These are phyloP conservation scores for Spongispora temasekensis DNA, from an alignment of 1,284 basidiomycete genomes.

Conservation along the genomic window DNA sequence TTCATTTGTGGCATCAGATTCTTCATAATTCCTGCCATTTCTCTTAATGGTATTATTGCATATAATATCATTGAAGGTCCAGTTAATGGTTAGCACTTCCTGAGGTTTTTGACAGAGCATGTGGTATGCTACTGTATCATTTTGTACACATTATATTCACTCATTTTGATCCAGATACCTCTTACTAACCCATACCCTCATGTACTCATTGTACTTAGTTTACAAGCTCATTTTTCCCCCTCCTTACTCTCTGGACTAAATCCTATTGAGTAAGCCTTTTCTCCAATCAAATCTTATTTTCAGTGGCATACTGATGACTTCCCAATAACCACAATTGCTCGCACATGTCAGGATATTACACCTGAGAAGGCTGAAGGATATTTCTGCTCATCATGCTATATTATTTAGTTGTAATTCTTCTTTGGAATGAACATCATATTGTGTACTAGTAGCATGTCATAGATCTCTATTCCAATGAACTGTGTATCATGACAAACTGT, in stretches of 20 bases:
- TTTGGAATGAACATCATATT: not conserved
- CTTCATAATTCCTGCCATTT: too few species aligned
- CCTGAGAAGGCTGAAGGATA: constrained; percentile 8
- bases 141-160: not conserved
- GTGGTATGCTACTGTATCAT: not conserved
- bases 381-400: constrained; percentile 8
- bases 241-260: not conserved
- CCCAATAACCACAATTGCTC: not conserved
- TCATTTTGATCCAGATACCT: not conserved
- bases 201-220: not conserved
- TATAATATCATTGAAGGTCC: too few species aligned
- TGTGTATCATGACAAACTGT: too few species aligned
- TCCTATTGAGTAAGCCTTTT: not conserved
- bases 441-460: too few species aligned
- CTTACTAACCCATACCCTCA: not conserved
- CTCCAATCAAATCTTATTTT: constrained; percentile 3
- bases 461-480: too few species aligned
- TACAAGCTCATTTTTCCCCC: not conserved
- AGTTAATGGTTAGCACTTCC: not conserved
- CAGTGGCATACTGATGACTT: not conserved
- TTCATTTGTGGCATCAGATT: too few species aligned
- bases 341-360: constrained; percentile 9
- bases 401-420: not conserved
- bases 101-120: not conserved
- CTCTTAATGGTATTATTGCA: too few species aligned